Conservation (phyloP, 257 asterid species). For the Plectranthus barbatus region DNA sequence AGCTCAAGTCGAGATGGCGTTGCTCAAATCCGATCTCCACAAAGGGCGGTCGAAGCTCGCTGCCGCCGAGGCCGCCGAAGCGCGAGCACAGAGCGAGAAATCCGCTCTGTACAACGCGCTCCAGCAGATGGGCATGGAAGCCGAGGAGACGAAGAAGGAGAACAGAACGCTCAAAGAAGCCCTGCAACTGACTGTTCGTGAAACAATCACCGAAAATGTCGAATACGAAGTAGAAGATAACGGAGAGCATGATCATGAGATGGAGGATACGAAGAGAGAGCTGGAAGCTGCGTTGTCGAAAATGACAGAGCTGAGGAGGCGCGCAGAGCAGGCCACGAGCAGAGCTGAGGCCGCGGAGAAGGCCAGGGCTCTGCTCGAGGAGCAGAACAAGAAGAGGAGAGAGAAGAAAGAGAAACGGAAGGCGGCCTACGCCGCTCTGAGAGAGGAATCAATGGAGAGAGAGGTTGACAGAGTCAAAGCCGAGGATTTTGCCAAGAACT, state of each 20-base stretch:
- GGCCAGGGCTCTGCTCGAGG: conserved; percentile 41
- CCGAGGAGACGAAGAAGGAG: conserved; percentile 38
- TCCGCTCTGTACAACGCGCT: conserved; percentile 32
- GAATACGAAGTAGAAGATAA: neutral
- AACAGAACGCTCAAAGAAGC: conserved; percentile 24
- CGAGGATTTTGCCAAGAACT: conserved; percentile 12
- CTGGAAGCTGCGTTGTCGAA: conserved; percentile 31
- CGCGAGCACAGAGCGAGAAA: conserved; percentile 37
- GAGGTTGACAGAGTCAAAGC: conserved; percentile 9
- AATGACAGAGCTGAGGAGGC: conserved; percentile 44
- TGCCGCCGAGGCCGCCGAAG: conserved; percentile 43
- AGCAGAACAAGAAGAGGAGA: conserved; percentile 40
- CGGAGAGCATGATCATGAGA: neutral
- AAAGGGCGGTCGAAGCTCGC: conserved; percentile 35
- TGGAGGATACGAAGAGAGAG: conserved; percentile 32
- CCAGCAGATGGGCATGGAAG: conserved; percentile 47
- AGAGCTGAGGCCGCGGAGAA: conserved; percentile 78
- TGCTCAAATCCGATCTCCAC: conserved; percentile 45
- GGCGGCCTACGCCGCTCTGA: conserved; percentile 45
- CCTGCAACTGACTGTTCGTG: conserved; percentile 7
- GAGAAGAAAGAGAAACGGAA: conserved; percentile 42
- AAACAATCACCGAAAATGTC: neutral
- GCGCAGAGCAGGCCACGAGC: conserved; percentile 77
- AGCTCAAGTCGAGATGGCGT: conserved; percentile 36
- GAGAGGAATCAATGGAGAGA: conserved; percentile 38